phyloP scores from a whole-genome alignment of 805 yeast genomes.

The Kockiozyma suomiensis region DNA sequence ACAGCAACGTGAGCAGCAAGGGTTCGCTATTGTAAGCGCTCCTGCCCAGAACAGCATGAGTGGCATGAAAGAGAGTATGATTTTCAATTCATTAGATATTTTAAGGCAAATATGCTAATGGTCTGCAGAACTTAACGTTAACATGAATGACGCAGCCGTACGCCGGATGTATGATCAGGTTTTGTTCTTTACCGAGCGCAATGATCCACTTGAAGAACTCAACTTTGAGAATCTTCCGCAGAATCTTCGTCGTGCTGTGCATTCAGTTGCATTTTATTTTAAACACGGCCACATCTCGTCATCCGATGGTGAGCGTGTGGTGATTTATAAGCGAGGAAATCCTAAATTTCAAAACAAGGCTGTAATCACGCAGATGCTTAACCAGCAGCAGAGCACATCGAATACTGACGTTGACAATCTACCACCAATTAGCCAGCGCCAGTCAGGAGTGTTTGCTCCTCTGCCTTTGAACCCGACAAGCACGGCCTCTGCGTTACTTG shows the following conservation, averaged over 20 bases:
- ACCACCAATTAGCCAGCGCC: not conserved
- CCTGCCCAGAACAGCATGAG: slow-evolving; percentile 20
- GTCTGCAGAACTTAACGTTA: slow-evolving; percentile 16
- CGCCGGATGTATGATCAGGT: slow-evolving; percentile 21
- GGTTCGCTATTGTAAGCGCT: slow-evolving; percentile 12
- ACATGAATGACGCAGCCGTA: slow-evolving; percentile 21
- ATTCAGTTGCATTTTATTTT: slow-evolving; percentile 14
- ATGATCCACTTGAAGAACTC: slow-evolving; percentile 21
- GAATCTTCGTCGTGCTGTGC: slow-evolving; percentile 17
- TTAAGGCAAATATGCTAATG: not conserved
- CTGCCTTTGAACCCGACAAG: slow-evolving; percentile 8
- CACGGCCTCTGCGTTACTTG: slow-evolving; percentile 22
- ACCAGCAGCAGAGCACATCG: not conserved
- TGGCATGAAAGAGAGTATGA: slow-evolving; percentile 20
- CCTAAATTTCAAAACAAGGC: slow-evolving; percentile 15
- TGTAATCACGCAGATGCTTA: slow-evolving; percentile 1
- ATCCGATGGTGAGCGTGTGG: slow-evolving; percentile 17
- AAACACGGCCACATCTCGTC: slow-evolving; percentile 16
- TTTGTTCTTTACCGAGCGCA: slow-evolving; percentile 20
- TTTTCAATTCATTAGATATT: too few relatives aligned
- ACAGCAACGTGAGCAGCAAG: slow-evolving; percentile 12
- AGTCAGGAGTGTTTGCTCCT: slow-evolving; percentile 17
- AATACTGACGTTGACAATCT: not conserved
- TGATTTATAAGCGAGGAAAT: slow-evolving; percentile 18
- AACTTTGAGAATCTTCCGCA: slow-evolving; percentile 18